Percentiles rank a stretch among this genome's conserved stretches.
Evolutionary conservation across 306 rosid species (phyloP).

Genomic region (Rosa rugosa): DNA sequence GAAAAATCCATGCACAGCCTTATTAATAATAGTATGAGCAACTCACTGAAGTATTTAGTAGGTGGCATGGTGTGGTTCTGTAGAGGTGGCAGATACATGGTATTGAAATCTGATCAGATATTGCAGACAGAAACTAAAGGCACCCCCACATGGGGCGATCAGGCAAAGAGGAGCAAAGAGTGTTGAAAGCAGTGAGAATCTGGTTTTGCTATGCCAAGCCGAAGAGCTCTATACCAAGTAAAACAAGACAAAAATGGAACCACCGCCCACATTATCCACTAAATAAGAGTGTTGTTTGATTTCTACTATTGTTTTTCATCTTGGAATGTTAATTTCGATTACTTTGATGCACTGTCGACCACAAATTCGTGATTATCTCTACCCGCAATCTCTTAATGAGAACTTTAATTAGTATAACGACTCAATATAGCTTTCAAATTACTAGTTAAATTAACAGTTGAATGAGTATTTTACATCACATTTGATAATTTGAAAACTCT

Average conservation of each 20-base stretch:
- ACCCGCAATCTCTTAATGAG: neutral
- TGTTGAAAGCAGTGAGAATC: neutral
- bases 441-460: no score
- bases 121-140: slow-evolving; percentile 11
- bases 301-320: neutral
- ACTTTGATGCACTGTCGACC: neutral
- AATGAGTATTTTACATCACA: no score
- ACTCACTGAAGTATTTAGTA: neutral
- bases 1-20: neutral
- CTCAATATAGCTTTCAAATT: neutral
- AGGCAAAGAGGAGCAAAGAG: neutral
- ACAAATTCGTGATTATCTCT: neutral
- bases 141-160: neutral
- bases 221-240: neutral
- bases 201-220: neutral
- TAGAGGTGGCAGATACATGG: neutral
- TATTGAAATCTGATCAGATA: neutral
- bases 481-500: no score
- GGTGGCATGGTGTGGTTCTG: neutral
- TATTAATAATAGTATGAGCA: neutral
- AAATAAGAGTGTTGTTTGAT: neutral
- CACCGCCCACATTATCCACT: neutral
- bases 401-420: neutral
- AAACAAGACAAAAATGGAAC: slow-evolving; percentile 15
- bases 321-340: neutral